A percentile compares a stretch with the other conserved stretches of the same genome.
These are phyloP conservation scores for Conoideocrella luteorostrata DNA, from an alignment of 2,329 filamentous ascomycete species.

Conservation along the genomic window DNA sequence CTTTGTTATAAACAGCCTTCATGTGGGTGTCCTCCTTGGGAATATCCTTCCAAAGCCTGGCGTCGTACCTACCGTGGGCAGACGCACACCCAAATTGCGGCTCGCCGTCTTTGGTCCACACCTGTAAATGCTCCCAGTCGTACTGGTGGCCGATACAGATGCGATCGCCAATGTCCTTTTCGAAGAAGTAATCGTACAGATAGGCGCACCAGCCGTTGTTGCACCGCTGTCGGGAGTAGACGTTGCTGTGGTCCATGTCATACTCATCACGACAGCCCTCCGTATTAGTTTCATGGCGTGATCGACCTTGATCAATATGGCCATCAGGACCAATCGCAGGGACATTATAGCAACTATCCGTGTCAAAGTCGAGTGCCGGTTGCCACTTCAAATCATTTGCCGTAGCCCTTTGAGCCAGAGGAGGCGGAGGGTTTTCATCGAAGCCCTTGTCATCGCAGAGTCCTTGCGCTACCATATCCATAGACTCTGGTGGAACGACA, in stretches of 20 bases:
- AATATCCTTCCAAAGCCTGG: conserved; percentile 14
- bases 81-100: conserved; percentile 23
- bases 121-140: conserved; percentile 31
- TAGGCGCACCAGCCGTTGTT: conserved; percentile 38
- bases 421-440: conserved; percentile 12
- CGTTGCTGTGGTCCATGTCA: conserved; percentile 32
- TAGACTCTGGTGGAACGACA: not conserved
- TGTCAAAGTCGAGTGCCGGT: conserved; percentile 25
- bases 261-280: conserved; percentile 25
- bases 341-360: conserved; percentile 32
- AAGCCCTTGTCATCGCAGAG: conserved; percentile 9
- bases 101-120: conserved; percentile 22
- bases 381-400: conserved; percentile 18
- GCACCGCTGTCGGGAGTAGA: conserved; percentile 36
- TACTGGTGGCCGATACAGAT: conserved; percentile 29
- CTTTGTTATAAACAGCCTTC: conserved; percentile 32
- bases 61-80: conserved; percentile 26
- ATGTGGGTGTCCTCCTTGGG: conserved; percentile 24
- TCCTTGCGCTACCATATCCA: not conserved
- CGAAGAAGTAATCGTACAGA: conserved; percentile 41
- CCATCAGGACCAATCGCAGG: conserved; percentile 30
- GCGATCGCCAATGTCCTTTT: conserved; percentile 30
- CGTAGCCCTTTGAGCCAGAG: conserved; percentile 16
- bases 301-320: conserved; percentile 24
- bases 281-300: conserved; percentile 20